A percentile compares a stretch with the other conserved stretches of the same genome.
These are phyloP conservation scores for Gastrolobium villosum DNA, from an alignment of 306 rosid genomes.

Conservation along the genomic window DNA sequence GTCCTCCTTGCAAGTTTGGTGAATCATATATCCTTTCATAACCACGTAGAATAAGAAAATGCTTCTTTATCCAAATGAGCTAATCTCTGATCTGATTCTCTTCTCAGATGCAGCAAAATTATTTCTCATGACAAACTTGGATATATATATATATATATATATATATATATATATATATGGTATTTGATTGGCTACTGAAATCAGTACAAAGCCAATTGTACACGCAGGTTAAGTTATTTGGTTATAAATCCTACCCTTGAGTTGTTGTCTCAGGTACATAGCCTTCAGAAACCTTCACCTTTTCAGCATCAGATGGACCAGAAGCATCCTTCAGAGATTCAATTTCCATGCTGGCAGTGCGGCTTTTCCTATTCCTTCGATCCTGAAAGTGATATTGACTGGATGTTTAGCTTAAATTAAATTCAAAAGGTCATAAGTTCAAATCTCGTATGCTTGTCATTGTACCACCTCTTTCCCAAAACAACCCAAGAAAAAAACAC, in stretches of 20 bases:
- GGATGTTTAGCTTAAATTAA: not conserved
- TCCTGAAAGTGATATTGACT: conserved; percentile 64
- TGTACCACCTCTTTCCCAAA: too few relatives aligned
- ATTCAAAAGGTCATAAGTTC: too few relatives aligned
- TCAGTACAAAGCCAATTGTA: conserved; percentile 44
- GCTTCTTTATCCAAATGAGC: conserved; percentile 49
- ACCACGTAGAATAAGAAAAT: conserved; percentile 38
- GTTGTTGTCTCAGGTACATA: conserved; percentile 55
- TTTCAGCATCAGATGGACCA: conserved; percentile 57
- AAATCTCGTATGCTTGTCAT: too few relatives aligned
- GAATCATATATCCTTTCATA: conserved; percentile 43
- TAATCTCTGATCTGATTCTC: conserved; percentile 53
- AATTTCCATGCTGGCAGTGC: conserved; percentile 74
- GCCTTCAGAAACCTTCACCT: conserved; percentile 58
- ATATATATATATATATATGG: conserved; percentile 51
- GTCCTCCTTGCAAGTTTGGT: conserved; percentile 40
- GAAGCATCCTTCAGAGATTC: conserved; percentile 77
- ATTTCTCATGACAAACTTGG: conserved; percentile 48
- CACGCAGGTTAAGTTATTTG: conserved; percentile 45
- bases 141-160: conserved; percentile 49
- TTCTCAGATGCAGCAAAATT: conserved; percentile 31
- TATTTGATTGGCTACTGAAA: conserved; percentile 52
- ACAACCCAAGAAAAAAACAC: not conserved
- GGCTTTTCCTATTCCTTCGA: conserved; percentile 83
- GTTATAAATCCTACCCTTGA: conserved; percentile 63